Evolutionary conservation across 805 yeast species (phyloP).

Genomic region (Teunomyces atbi): DNA sequence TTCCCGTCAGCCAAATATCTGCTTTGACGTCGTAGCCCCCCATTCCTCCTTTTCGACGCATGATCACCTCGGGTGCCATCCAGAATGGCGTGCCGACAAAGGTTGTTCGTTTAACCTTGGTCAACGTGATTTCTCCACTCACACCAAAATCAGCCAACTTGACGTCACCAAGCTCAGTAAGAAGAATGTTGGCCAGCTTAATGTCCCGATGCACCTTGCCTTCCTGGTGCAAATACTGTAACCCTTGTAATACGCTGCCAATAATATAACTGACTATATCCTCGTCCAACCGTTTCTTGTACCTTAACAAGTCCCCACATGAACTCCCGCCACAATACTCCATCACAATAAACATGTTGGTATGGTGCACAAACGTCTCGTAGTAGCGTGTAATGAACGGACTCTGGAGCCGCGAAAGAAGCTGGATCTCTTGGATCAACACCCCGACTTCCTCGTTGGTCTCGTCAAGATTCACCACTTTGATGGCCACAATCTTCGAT

Average conservation of each 20-base stretch:
- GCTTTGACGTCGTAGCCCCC: conserved; percentile 80
- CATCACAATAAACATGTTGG: conserved; percentile 85
- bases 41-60: conserved; percentile 18
- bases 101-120: conserved; percentile 57
- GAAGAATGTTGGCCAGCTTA: conserved; percentile 82
- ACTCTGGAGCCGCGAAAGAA: conserved; percentile 65
- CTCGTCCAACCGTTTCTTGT: conserved; percentile 55
- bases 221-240: conserved; percentile 72
- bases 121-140: conserved; percentile 70
- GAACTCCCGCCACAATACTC: conserved; percentile 97
- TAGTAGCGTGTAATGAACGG: conserved; percentile 61
- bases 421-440: conserved; percentile 73
- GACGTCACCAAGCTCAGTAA: conserved; percentile 66
- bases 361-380: conserved; percentile 62
- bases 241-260: conserved; percentile 64
- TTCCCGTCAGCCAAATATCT: conserved; percentile 96
- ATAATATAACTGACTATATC: conserved; percentile 60
- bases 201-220: conserved; percentile 85
- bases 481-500: conserved; percentile 68
- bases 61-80: conserved; percentile 99
- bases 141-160: conserved; percentile 95
- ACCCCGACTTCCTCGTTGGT: conserved; percentile 72
- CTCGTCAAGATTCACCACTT: conserved; percentile 78
- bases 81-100: conserved; percentile 96
- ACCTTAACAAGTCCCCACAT: conserved; percentile 69